Evolutionary conservation across 176 grass and related monocot species (phyloP).

Genomic region (Cenchrus purpureus): DNA sequence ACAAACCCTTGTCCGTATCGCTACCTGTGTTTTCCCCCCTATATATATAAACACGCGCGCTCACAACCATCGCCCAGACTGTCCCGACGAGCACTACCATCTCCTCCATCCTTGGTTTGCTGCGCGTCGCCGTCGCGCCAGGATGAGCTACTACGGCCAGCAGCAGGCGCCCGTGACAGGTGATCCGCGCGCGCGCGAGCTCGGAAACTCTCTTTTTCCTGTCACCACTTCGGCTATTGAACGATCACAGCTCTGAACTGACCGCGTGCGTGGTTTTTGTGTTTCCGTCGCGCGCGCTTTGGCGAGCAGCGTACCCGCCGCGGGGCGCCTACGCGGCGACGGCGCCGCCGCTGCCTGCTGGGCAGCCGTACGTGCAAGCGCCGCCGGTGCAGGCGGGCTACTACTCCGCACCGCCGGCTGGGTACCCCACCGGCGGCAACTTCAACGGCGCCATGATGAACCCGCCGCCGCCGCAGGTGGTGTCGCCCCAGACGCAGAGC

Average conservation of each 20-base stretch:
- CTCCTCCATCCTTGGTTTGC: neutral
- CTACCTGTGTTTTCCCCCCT: neutral
- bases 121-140: neutral
- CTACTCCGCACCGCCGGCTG: conserved; percentile 42
- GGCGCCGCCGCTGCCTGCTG: conserved; percentile 21
- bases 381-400: conserved; percentile 12
- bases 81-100: neutral
- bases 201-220: neutral
- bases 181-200: neutral
- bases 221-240: neutral
- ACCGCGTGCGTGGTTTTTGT: neutral
- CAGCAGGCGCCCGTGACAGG: conserved; percentile 46
- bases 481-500: conserved; percentile 35
- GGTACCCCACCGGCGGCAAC: conserved; percentile 49
- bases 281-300: neutral
- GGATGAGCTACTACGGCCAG: conserved; percentile 51
- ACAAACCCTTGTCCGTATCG: neutral
- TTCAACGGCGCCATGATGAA: conserved; percentile 39
- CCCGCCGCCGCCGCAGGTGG: conserved; percentile 38
- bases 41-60: neutral
- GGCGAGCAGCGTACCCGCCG: conserved; percentile 48
- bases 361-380: conserved; percentile 32
- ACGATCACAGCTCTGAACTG: conserved; percentile 4
- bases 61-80: neutral
- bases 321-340: conserved; percentile 26